phyloP scores from a whole-genome alignment of 106 monocot genomes.

The Gastrodia elata region DNA sequence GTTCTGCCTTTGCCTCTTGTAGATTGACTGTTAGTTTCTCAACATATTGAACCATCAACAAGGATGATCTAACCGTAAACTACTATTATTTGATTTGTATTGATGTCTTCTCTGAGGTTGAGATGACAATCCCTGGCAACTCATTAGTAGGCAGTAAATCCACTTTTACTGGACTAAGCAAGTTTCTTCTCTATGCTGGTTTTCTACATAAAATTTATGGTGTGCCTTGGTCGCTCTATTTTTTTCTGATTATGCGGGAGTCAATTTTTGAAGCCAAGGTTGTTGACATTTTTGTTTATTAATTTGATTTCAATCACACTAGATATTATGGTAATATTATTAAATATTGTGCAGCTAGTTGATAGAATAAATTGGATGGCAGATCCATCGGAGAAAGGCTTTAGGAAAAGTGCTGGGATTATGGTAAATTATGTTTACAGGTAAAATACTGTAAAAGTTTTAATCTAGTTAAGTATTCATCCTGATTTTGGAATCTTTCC shows the following conservation, averaged over 20 bases:
- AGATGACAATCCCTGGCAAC: not conserved
- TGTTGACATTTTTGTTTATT: not conserved
- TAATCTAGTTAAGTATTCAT: not conserved
- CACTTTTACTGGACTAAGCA: not conserved
- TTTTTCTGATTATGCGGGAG: not conserved
- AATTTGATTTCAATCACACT: not conserved
- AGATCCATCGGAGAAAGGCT: conserved; percentile 66
- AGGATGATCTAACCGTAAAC: not conserved
- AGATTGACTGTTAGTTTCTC: no score
- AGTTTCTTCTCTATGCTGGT: not conserved
- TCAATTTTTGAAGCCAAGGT: not conserved
- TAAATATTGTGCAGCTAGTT: conserved; percentile 36
- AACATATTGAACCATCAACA: not conserved
- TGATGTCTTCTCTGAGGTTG: not conserved
- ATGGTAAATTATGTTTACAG: conserved; percentile 90
- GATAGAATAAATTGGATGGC: conserved; percentile 90
- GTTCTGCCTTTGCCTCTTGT: no score
- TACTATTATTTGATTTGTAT: not conserved
- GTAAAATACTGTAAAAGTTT: conserved; percentile 12
- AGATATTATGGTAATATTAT: not conserved
- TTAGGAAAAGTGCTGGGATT: conserved; percentile 65
- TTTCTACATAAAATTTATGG: not conserved
- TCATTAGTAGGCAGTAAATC: not conserved
- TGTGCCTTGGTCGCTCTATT: not conserved
- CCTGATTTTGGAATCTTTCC: conserved; percentile 5